phyloP scores from a whole-genome alignment of 2,329 filamentous ascomycete species.

The Sporothrix mexicana region DNA sequence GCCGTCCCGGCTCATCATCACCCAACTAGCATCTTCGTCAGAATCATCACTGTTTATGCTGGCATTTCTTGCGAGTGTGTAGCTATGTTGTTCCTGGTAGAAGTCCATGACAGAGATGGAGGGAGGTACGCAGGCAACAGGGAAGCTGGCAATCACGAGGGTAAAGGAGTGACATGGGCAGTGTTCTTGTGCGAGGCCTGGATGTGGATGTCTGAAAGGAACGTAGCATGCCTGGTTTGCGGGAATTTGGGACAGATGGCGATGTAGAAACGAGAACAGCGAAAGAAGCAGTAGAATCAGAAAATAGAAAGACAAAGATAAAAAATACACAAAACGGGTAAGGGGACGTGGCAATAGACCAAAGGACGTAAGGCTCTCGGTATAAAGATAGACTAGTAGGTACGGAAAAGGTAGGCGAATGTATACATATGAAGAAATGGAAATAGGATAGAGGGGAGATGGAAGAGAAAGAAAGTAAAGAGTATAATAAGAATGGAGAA shows the following conservation, averaged over 20 bases:
- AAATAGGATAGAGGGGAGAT: background rate
- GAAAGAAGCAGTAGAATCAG: background rate
- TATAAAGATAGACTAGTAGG: background rate
- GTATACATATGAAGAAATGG: background rate
- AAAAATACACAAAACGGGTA: background rate
- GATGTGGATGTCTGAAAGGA: constrained; percentile 34
- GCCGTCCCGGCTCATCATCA: constrained; percentile 79
- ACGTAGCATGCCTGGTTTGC: constrained; percentile 22
- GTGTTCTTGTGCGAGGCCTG: constrained; percentile 23
- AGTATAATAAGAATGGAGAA: background rate
- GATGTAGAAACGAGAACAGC: background rate
- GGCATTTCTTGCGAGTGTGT: constrained; percentile 50
- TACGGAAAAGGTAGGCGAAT: constrained; percentile 1
- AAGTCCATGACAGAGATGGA: constrained; percentile 36
- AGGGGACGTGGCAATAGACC: constrained; percentile 7
- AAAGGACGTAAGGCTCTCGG: background rate
- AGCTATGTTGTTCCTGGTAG: constrained; percentile 44
- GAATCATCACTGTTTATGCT: constrained; percentile 53
- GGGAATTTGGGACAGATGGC: background rate
- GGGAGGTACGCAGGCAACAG: constrained; percentile 24
- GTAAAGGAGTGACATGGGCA: constrained; percentile 15
- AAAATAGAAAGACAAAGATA: background rate
- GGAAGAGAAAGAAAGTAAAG: background rate
- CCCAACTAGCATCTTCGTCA: constrained; percentile 73
- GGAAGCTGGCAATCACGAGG: constrained; percentile 34